Percentiles rank a stretch among this genome's conserved stretches.
These are phyloP conservation scores for Madurella mycetomatis DNA, from an alignment of 2,329 filamentous ascomycete species.

Conservation along the genomic window DNA sequence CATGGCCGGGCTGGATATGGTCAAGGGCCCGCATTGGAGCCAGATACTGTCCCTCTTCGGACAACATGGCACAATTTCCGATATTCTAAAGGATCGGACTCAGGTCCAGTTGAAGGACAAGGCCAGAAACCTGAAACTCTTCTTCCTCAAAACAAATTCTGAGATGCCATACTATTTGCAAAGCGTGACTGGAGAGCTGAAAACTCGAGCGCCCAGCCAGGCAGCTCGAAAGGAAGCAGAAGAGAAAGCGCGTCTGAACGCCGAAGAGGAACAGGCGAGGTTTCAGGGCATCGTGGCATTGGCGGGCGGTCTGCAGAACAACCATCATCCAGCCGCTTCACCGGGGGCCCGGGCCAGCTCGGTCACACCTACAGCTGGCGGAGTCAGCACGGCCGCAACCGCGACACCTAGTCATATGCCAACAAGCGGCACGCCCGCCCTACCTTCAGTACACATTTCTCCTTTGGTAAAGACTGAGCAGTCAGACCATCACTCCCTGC, in stretches of 20 bases:
- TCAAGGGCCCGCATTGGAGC: slow-evolving; percentile 90
- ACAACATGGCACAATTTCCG: slow-evolving; percentile 70
- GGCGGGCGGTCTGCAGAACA: slow-evolving; percentile 48
- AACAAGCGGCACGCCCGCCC: background rate
- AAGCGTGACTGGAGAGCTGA: slow-evolving; percentile 83
- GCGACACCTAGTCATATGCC: background rate
- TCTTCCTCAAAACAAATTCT: slow-evolving; percentile 86
- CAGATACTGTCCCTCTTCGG: slow-evolving; percentile 85
- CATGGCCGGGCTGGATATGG: slow-evolving; percentile 81
- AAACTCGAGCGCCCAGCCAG: slow-evolving; percentile 74
- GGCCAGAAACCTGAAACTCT: slow-evolving; percentile 81
- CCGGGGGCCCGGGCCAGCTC: slow-evolving; percentile 14
- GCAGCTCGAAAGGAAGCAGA: slow-evolving; percentile 66
- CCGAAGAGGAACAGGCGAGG: slow-evolving; percentile 56
- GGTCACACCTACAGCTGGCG: slow-evolving; percentile 11
- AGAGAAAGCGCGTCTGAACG: slow-evolving; percentile 54
- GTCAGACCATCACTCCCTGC: slow-evolving; percentile 15
- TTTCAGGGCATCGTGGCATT: slow-evolving; percentile 58
- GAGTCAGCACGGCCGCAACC: background rate
- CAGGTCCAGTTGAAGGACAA: slow-evolving; percentile 94
- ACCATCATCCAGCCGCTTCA: slow-evolving; percentile 16
- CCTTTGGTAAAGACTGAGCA: slow-evolving; percentile 23
- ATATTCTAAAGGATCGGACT: slow-evolving; percentile 81
- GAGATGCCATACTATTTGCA: slow-evolving; percentile 86
- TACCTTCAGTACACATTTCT: slow-evolving; percentile 15